These are phyloP conservation scores for Miscanthus lutarioriparius DNA, from an alignment of 176 grass and related monocot genomes.

Conservation along the genomic window DNA sequence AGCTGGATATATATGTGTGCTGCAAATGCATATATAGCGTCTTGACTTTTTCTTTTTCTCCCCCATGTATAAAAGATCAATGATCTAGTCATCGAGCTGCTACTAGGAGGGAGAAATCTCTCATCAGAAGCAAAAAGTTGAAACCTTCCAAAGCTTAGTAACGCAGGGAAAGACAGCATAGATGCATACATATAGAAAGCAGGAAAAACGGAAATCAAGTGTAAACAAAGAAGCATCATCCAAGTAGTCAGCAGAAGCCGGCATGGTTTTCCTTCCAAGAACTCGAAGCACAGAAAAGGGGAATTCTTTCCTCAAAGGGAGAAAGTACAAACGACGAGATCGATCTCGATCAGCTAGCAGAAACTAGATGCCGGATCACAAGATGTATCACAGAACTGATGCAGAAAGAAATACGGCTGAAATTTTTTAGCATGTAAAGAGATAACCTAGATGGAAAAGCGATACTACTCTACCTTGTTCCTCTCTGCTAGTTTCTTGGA, in stretches of 20 bases:
- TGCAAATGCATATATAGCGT: background rate
- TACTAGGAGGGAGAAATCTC: conserved; percentile 5
- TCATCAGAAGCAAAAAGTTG: conserved; percentile 20
- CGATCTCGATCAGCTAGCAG: background rate
- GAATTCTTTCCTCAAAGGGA: conserved; percentile 25
- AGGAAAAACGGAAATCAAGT: background rate
- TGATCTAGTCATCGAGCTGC: conserved; percentile 26
- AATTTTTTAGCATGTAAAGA: conserved; percentile 33
- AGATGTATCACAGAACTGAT: conserved; percentile 7
- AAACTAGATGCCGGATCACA: conserved; percentile 9
- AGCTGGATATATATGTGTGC: background rate
- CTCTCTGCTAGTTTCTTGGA: conserved; percentile 37
- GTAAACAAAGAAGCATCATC: conserved; percentile 20
- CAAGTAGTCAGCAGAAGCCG: background rate
- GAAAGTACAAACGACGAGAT: conserved; percentile 32
- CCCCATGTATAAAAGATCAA: conserved; percentile 20
- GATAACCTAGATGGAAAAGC: conserved; percentile 38
- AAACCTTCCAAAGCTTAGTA: conserved; percentile 26
- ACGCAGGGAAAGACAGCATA: conserved; percentile 11
- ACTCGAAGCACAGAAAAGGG: conserved; percentile 38
- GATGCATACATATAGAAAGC: conserved; percentile 27
- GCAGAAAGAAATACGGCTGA: conserved; percentile 17
- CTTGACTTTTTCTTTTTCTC: background rate
- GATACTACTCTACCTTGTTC: conserved; percentile 6
- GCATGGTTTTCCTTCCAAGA: conserved; percentile 28